Percentiles rank a stretch among this genome's conserved stretches.
Conservation (phyloP, 495 filamentous ascomycete genomes). For the Amorphotheca resinae region DNA sequence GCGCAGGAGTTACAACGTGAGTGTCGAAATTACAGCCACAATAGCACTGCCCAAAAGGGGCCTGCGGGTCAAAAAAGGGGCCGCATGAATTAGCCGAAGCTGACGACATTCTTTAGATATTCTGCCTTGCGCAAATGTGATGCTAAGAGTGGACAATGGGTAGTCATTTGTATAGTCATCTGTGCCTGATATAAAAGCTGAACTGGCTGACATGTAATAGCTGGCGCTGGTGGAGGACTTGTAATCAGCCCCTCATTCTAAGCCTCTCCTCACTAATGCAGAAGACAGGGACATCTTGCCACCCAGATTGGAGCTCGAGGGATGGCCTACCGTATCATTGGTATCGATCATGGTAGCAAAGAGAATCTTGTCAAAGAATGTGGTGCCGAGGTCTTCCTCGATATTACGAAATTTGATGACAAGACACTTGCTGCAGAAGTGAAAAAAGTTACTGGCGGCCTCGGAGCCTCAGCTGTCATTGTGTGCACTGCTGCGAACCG, state of each 20-base stretch:
- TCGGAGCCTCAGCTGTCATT: slow-evolving; percentile 49
- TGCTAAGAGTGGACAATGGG: slow-evolving; percentile 47
- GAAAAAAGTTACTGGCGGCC: slow-evolving; percentile 43
- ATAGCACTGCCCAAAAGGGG: slow-evolving; percentile 4
- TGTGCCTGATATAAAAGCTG: slow-evolving; percentile 2
- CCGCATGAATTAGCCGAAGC: slow-evolving; percentile 18
- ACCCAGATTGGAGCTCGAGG: slow-evolving; percentile 47
- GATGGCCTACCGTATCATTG: slow-evolving; percentile 57
- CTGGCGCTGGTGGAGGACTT: slow-evolving; percentile 55
- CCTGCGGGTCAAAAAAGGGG: slow-evolving; percentile 9
- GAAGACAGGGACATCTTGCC: slow-evolving; percentile 37
- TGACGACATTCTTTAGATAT: slow-evolving; percentile 28
- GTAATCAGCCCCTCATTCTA: slow-evolving; percentile 16
- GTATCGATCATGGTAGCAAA: slow-evolving; percentile 54
- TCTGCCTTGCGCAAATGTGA: slow-evolving; percentile 44
- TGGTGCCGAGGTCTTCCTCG: slow-evolving; percentile 59
- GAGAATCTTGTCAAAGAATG: slow-evolving; percentile 42
- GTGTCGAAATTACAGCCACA: slow-evolving; percentile 10
- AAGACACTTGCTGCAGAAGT: slow-evolving; percentile 33
- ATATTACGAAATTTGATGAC: slow-evolving; percentile 45
- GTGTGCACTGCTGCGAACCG: slow-evolving; percentile 52
- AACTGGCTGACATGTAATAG: slow-evolving; percentile 12
- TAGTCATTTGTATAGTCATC: slow-evolving; percentile 35
- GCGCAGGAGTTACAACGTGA: slow-evolving; percentile 42
- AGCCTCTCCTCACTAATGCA: not conserved